These are phyloP conservation scores for Polygonum aviculare DNA, from an alignment of 148 eudicot species.

Conservation along the genomic window DNA sequence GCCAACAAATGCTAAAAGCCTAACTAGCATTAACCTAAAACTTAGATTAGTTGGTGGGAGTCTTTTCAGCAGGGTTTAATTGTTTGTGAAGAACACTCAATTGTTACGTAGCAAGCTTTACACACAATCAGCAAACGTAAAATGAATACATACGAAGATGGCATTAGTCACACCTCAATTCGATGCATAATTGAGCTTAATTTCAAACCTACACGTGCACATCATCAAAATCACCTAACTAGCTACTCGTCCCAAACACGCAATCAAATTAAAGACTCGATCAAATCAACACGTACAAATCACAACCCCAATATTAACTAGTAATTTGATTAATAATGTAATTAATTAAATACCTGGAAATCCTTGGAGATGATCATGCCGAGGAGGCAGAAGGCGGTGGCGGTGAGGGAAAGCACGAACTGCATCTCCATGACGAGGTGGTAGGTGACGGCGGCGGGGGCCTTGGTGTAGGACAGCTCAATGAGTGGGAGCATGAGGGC, in stretches of 20 bases:
- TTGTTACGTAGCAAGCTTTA: background rate
- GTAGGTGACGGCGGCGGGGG: constrained; percentile 25
- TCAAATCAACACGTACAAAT: background rate
- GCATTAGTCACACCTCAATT: no score
- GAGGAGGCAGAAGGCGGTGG: constrained; percentile 41
- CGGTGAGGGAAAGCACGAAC: constrained; percentile 38
- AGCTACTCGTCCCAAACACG: no score
- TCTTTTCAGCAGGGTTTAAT: no score
- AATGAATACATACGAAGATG: background rate
- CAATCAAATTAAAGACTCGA: background rate
- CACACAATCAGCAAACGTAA: background rate
- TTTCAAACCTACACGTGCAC: background rate
- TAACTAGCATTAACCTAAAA: no score
- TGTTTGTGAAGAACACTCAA: no score
- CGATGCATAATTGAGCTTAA: background rate
- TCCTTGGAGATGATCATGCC: constrained; percentile 51
- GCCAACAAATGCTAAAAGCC: no score
- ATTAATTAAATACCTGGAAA: constrained; percentile 31
- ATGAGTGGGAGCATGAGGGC: constrained; percentile 53
- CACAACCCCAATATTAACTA: background rate
- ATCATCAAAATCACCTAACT: background rate
- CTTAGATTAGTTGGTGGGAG: no score
- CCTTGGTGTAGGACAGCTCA: constrained; percentile 45
- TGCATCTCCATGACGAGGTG: constrained; percentile 65
- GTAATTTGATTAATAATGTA: no score